Base-by-base conservation (phyloP, 1,284 basidiomycete genomes). In the Puccinia coronata region DNA sequence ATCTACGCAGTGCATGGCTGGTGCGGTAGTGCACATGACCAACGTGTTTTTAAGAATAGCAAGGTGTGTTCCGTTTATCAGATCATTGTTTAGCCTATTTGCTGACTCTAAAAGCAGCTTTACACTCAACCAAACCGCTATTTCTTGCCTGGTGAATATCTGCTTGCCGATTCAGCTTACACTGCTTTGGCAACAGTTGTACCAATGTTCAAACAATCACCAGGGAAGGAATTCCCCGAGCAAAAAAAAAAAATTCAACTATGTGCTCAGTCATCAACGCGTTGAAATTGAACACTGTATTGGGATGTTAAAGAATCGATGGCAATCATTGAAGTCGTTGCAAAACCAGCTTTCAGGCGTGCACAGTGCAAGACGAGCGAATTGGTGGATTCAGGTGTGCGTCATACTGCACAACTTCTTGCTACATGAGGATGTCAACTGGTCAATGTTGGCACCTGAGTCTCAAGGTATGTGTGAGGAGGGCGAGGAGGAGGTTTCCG, bases 91-190 rank as follows among this genome's bases (percentile, higher is more conserved):
- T n/a, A n/a, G n/a, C n/a, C n/a, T n/a, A n/a, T n/a, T n/a, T n/a
- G n/a, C n/a, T n/a, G n/a, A n/a, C n/a, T n/a, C n/a, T n/a, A n/a
- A n/a, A n/a, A n/a, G 36, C 36, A 67, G 39, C 63, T 67, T 12
- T 67, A 25, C n/a, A 39, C 25, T 16, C 11, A 28, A 34, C 69
- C 69, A 1, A 0, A 0, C 8, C 1, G 3, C 2, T 71, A 34
- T 53, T 71, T 71, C 34, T 71, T 18, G 4, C 1, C 23, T 8
- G 75, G 63, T 9, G 34, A 69, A 25, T 78, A 78, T 34, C 41
- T 78, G 23, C 31, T 78, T 16, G 75, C 63, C 3, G 75, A 78
- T 25, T 78, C 49, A 12, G 75, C 31, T 14, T 78, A 78, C 36
- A 43, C 72, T 2, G 34, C 75, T 39, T 14, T 63, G 0, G 2